These are phyloP conservation scores for Eucalyptus pauciflora DNA, from an alignment of 345 rosid genomes.

Conservation along the genomic window DNA sequence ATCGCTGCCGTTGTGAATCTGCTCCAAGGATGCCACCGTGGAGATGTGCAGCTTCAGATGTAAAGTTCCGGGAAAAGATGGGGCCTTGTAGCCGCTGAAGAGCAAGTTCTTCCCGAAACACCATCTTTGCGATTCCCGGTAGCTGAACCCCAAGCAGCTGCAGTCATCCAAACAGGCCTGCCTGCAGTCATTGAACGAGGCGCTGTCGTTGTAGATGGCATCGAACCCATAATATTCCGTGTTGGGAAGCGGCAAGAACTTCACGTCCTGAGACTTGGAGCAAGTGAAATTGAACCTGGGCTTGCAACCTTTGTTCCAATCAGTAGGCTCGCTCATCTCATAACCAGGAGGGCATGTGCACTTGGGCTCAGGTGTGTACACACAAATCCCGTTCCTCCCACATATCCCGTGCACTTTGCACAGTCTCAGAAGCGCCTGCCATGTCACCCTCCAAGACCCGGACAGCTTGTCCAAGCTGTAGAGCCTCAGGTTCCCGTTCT, in stretches of 20 bases:
- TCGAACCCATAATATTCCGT: conserved; percentile 28
- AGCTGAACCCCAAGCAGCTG: conserved; percentile 23
- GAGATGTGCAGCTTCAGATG: conserved; percentile 16
- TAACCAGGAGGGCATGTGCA: conserved; percentile 39
- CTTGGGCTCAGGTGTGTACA: conserved; percentile 12
- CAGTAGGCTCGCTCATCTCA: conserved; percentile 2
- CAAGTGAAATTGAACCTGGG: conserved; percentile 11
- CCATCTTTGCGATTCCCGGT: background rate
- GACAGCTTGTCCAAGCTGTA: conserved; percentile 11
- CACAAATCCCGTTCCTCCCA: conserved; percentile 31
- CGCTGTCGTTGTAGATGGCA: background rate
- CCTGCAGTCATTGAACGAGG: conserved; percentile 9
- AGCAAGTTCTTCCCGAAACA: conserved; percentile 9
- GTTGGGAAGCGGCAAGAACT: conserved; percentile 5
- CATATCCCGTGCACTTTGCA: conserved; percentile 30
- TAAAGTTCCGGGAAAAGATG: conserved; percentile 6
- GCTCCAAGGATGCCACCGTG: background rate
- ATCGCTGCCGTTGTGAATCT: background rate
- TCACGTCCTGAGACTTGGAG: background rate
- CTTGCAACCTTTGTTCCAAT: conserved; percentile 37
- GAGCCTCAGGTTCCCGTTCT: conserved; percentile 32
- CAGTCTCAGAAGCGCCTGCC: conserved; percentile 9
- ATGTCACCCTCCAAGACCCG: conserved; percentile 19
- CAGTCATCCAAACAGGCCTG: conserved; percentile 14
- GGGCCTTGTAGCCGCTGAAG: conserved; percentile 17